A percentile compares a stretch with the other conserved stretches of the same genome.
These are phyloP conservation scores for Gentiana macrophylla DNA, from an alignment of 257 asterid species.

Conservation along the genomic window DNA sequence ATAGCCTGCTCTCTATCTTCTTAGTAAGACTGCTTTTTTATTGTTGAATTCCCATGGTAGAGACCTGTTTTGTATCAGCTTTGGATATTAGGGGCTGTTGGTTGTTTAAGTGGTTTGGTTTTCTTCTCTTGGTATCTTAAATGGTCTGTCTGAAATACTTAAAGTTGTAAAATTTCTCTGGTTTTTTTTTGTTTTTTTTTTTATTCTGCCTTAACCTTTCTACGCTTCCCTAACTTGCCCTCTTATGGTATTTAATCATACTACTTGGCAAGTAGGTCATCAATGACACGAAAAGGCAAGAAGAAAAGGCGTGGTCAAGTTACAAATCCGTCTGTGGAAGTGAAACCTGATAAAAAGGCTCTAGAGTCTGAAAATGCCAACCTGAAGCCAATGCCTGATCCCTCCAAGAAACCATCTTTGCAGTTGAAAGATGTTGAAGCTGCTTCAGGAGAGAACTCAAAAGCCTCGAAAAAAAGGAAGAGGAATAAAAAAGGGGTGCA, in stretches of 20 bases:
- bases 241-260: background rate
- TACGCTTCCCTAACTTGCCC: too few species aligned
- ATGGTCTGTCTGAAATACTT: too few species aligned
- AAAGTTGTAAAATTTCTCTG: too few species aligned
- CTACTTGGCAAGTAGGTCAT: background rate
- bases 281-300: slow-evolving; percentile 30
- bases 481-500: slow-evolving; percentile 22
- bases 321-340: slow-evolving; percentile 19
- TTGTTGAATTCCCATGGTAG: too few species aligned
- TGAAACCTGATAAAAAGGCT: slow-evolving; percentile 8
- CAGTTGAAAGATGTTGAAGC: slow-evolving; percentile 25
- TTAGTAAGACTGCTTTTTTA: too few species aligned
- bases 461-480: slow-evolving; percentile 27
- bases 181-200: too few species aligned
- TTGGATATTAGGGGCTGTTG: too few species aligned
- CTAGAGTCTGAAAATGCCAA: slow-evolving; percentile 11
- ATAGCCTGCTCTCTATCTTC: too few species aligned
- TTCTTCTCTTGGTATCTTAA: too few species aligned
- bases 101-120: too few species aligned
- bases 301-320: slow-evolving; percentile 13
- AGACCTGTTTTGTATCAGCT: too few species aligned
- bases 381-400: slow-evolving; percentile 17
- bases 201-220: too few species aligned
- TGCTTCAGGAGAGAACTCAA: slow-evolving; percentile 12
- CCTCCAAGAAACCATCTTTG: slow-evolving; percentile 21